Base-by-base conservation (phyloP, 306 rosid genomes). In the Comarum palustre region DNA sequence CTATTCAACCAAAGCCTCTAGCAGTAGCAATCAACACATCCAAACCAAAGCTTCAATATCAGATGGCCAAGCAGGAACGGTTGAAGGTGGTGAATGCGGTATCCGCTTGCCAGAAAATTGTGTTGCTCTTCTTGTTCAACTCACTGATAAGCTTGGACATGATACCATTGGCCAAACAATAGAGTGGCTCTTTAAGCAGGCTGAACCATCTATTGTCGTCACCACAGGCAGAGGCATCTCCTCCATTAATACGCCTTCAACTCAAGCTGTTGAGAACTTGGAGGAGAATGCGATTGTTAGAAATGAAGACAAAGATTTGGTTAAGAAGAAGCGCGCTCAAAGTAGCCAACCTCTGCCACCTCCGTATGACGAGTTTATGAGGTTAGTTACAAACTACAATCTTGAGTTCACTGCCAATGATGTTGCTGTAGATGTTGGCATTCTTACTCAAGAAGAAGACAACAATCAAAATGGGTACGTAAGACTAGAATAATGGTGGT, bases 151-250 rank as follows among this genome's bases (percentile, higher is more conserved):
- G 81, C 83, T 88, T 1, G 87, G 87, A 12, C 63, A 71, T 67
- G 79, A 79, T 57, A 82, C 83, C 11, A 72, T 82, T 2, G 90
- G 93, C 4, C 80, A 82, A 74, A 86, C 90, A 60, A 72, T 86
- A n/a, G 83, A 52, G 65, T 88, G 89, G 89, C 86, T 88, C 48
- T 76, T 86, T 15, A 75, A 74, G 38, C 73, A 88, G 6, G 90
- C 89, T 5, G 74, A 78, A 20, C 86, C 89, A 0, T 77, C 90
- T 50, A 55, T 78, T 65, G 20, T 55, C 17, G 78, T 72, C 25
- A 16, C 58, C 48, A 66, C 46, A 3, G 75, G 74, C 12, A 58
- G 19, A 5, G n/a, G 68, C 15, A 58, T 52, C 41, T 61, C 45
- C 41, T 48, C 74, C 57, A 27, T n/a, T 13, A 55, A 22, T 2